phyloP scores from a whole-genome alignment of 331 rosid species.

The Dryas integrifolia region DNA sequence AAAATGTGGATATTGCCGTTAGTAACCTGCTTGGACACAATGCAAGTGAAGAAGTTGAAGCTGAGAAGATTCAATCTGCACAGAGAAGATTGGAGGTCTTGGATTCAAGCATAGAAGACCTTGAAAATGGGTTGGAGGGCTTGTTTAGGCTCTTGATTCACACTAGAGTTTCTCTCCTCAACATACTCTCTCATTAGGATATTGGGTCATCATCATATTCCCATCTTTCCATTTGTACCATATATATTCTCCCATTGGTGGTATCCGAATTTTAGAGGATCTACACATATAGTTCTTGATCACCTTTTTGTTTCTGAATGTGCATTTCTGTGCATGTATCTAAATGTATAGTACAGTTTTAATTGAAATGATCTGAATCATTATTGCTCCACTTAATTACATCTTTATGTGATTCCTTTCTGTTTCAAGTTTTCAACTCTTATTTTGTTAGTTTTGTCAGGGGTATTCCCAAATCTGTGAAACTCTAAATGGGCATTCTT shows the following conservation, averaged over 20 bases:
- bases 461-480: not conserved
- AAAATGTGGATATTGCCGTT: constrained; percentile 50
- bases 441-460: not conserved
- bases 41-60: constrained; percentile 31
- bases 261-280: constrained; percentile 28
- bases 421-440: not conserved
- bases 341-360: not conserved
- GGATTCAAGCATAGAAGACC: constrained; percentile 38
- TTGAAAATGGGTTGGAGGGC: constrained; percentile 59
- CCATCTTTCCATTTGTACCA: not conserved
- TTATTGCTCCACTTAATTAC: not conserved
- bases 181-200: constrained; percentile 50
- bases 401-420: not conserved
- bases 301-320: not conserved
- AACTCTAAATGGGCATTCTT: not conserved
- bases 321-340: not conserved
- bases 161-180: constrained; percentile 59
- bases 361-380: not conserved
- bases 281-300: not conserved
- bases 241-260: not conserved
- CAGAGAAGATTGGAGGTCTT: constrained; percentile 48
- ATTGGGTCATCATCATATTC: not conserved
- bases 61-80: constrained; percentile 41
- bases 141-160: constrained; percentile 64
- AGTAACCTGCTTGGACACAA: constrained; percentile 28